phyloP scores from a whole-genome alignment of 768 basidiomycete genomes.

The Saitozyma podzolica region DNA sequence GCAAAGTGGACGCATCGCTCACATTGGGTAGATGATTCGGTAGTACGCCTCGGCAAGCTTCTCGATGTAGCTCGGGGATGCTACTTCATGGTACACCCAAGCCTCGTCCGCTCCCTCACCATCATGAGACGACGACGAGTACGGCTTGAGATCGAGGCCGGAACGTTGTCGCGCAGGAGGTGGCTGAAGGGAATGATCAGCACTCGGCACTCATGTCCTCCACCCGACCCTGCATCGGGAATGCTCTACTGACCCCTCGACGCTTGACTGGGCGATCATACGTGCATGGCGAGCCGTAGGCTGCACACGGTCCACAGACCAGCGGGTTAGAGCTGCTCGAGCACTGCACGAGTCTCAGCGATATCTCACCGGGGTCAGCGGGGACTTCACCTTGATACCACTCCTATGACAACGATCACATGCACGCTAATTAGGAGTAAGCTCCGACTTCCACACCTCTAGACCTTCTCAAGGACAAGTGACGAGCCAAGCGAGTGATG shows the following conservation, averaged over 20 bases:
- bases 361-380: no score
- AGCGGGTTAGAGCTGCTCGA: slow-evolving; percentile 12
- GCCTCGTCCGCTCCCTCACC: background rate
- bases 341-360: slow-evolving; percentile 15
- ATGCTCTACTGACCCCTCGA: slow-evolving; percentile 28
- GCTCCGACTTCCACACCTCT: background rate
- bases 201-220: no score
- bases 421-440: slow-evolving; percentile 21
- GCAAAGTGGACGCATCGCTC: background rate
- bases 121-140: no score
- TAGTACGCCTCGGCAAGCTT: slow-evolving; percentile 23
- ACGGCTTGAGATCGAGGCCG: no score
- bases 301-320: slow-evolving; percentile 28
- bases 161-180: no score
- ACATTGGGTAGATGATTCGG: slow-evolving; percentile 34
- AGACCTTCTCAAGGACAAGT: background rate
- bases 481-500: background rate
- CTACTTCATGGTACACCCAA: slow-evolving; percentile 18
- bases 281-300: slow-evolving; percentile 29
- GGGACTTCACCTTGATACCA: slow-evolving; percentile 28
- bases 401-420: slow-evolving; percentile 41
- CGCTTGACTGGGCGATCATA: slow-evolving; percentile 37
- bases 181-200: no score
- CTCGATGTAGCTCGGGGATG: slow-evolving; percentile 15
- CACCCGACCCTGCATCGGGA: no score